These are phyloP conservation scores for Podochytrium sp. DNA, from an alignment of 192 early-diverging fungal genomes.

Conservation along the genomic window DNA sequence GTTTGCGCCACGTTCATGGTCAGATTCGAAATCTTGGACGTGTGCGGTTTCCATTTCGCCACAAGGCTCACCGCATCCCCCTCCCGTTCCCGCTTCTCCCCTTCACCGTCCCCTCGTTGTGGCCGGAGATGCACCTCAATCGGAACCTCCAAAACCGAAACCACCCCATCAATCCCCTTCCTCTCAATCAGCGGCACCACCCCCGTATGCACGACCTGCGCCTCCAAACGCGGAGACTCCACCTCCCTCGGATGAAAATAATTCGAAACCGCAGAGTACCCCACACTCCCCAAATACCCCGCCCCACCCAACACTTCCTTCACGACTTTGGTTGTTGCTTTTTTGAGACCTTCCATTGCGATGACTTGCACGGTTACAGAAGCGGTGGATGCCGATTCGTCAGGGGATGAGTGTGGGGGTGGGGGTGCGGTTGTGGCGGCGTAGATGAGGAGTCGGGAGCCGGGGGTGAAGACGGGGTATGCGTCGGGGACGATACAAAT, in stretches of 20 bases:
- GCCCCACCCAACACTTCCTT: slow-evolving; percentile 80
- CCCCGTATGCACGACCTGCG: no score
- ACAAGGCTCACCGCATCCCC: no score
- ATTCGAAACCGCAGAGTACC: slow-evolving; percentile 68
- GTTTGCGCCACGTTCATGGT: slow-evolving; percentile 70
- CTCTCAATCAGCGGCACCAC: no score
- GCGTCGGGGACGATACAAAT: slow-evolving; percentile 57
- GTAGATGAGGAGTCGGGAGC: slow-evolving; percentile 71
- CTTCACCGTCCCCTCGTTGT: no score
- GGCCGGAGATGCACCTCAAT: no score
- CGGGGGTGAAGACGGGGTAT: slow-evolving; percentile 63
- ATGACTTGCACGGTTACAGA: not conserved
- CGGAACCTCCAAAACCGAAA: no score
- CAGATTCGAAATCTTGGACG: slow-evolving; percentile 64
- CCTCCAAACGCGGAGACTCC: no score
- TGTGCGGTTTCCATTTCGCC: slow-evolving; percentile 75
- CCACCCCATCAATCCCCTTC: no score
- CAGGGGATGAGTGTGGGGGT: not conserved
- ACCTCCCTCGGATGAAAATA: slow-evolving; percentile 60
- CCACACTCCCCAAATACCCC: slow-evolving; percentile 70
- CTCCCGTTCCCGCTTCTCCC: no score
- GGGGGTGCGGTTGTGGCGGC: slow-evolving; percentile 59
- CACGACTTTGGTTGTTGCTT: slow-evolving; percentile 73
- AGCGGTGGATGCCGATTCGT: not conserved
- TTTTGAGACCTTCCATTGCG: slow-evolving; percentile 38